A percentile compares a stretch with the other conserved stretches of the same genome.
These are phyloP conservation scores for Claviceps arundinis DNA, from an alignment of 2,329 filamentous ascomycete species.

Conservation along the genomic window DNA sequence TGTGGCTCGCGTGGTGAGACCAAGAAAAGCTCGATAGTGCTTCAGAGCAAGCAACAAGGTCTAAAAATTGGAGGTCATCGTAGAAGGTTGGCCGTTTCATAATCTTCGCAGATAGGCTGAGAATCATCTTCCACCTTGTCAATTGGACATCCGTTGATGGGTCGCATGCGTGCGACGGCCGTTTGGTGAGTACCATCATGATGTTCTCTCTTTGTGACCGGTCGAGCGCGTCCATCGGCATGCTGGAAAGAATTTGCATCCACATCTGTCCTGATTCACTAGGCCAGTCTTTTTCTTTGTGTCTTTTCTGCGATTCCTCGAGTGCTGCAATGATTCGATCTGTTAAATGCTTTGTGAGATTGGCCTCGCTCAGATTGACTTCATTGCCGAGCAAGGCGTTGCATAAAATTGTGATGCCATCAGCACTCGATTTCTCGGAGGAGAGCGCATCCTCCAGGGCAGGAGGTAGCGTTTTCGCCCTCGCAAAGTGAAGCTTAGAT, in stretches of 20 bases:
- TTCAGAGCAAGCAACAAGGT: constrained; percentile 22
- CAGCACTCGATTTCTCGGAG: constrained; percentile 7
- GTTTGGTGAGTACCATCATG: constrained; percentile 21
- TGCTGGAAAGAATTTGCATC: constrained; percentile 19
- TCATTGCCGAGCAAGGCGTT: constrained; percentile 22
- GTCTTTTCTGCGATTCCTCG: constrained; percentile 15
- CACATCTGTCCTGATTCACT: constrained; percentile 15
- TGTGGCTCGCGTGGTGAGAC: constrained; percentile 12
- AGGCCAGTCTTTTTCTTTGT: constrained; percentile 20
- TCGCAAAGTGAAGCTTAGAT: constrained; percentile 15
- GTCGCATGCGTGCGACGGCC: constrained; percentile 14
- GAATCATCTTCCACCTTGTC: constrained; percentile 22
- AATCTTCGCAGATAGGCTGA: constrained; percentile 34
- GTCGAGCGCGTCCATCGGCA: constrained; percentile 26
- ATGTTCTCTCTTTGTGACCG: constrained; percentile 31
- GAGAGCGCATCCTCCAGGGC: constrained; percentile 14
- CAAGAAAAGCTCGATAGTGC: constrained; percentile 16
- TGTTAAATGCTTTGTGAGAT: constrained; percentile 19
- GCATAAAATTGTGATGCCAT: constrained; percentile 15
- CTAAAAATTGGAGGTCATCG: constrained; percentile 28
- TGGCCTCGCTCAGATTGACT: constrained; percentile 21
- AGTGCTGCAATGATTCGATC: constrained; percentile 19
- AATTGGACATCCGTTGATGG: constrained; percentile 14
- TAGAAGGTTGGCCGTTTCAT: constrained; percentile 40
- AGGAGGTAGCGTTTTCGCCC: constrained; percentile 13